Conservation (phyloP, 2,329 filamentous ascomycete species). For the Graphium sp. region DNA sequence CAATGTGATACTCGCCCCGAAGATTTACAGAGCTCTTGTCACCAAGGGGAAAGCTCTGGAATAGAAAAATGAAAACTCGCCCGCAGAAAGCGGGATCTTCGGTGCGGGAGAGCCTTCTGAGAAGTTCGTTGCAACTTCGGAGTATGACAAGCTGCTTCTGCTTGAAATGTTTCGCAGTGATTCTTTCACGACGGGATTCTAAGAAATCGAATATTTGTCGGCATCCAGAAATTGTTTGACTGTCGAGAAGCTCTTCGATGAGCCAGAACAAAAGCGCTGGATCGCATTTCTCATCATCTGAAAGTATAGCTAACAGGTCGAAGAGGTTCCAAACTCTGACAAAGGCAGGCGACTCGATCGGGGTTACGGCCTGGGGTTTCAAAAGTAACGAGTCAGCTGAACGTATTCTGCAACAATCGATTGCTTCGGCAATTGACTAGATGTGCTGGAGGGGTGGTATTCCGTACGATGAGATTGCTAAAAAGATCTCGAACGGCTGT, state of each 20-base stretch:
- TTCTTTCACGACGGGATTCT: constrained; percentile 78
- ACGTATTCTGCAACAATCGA: constrained; percentile 10
- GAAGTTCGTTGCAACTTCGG: constrained; percentile 85
- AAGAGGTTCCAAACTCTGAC: constrained; percentile 84
- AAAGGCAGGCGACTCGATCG: constrained; percentile 64
- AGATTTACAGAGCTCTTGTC: constrained; percentile 97
- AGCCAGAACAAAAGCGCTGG: constrained; percentile 75
- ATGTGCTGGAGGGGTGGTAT: constrained; percentile 1
- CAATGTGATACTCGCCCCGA: constrained; percentile 85
- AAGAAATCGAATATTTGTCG: constrained; percentile 86
- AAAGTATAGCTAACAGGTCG: constrained; percentile 77
- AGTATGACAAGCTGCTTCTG: constrained; percentile 80
- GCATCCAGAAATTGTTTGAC: constrained; percentile 85
- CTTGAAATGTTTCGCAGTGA: constrained; percentile 65
- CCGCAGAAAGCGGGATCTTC: constrained; percentile 97
- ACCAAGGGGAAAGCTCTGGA: constrained; percentile 90
- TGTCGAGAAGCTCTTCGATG: constrained; percentile 88
- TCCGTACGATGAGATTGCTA: constrained; percentile 57
- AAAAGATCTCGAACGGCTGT: constrained; percentile 71
- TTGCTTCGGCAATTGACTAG: no score
- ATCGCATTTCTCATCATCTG: constrained; percentile 64
- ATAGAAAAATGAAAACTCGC: constrained; percentile 94
- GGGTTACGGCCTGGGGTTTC: constrained; percentile 43
- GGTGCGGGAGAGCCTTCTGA: constrained; percentile 84
- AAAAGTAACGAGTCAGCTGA: constrained; percentile 13